phyloP scores from a whole-genome alignment of 1,284 basidiomycete species.

The Rhizoctonia solani region DNA sequence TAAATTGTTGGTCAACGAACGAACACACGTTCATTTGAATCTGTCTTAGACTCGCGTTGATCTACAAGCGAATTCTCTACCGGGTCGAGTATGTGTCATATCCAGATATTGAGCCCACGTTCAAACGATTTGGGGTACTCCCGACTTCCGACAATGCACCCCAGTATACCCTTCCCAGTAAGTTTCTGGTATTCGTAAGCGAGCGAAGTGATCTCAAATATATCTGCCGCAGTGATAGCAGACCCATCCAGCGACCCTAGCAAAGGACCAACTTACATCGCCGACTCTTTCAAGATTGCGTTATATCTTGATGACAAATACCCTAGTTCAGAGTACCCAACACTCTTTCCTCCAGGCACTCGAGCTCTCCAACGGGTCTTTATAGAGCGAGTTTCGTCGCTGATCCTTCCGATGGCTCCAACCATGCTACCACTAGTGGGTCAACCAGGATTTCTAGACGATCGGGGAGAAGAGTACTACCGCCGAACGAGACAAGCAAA shows the following conservation, averaged over 20 bases:
- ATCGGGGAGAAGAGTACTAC: no score
- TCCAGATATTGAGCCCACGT: constrained; percentile 39
- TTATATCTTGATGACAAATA: no score
- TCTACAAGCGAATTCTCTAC: constrained; percentile 41
- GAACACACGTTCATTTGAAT: no score
- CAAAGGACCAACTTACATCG: constrained; percentile 28
- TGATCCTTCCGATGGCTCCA: constrained; percentile 4
- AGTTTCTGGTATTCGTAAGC: neutral
- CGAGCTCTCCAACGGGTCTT: constrained; percentile 33
- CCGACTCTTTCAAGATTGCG: constrained; percentile 37
- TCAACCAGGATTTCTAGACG: constrained; percentile 36
- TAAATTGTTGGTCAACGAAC: no score
- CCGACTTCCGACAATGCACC: constrained; percentile 44
- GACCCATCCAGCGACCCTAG: constrained; percentile 32
- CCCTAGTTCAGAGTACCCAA: constrained; percentile 8
- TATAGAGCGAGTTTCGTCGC: neutral
- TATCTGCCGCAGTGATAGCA: constrained; percentile 11
- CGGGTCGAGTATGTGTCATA: constrained; percentile 40
- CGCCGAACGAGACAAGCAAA: no score
- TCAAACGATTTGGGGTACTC: constrained; percentile 34
- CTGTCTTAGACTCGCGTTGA: no score
- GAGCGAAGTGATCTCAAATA: neutral
- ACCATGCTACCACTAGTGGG: constrained; percentile 30
- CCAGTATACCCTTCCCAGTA: constrained; percentile 32
- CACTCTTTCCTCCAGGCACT: constrained; percentile 33